Conservation (phyloP, 2,329 filamentous ascomycete species). For the Phaeosphaeriaceae sp. region DNA sequence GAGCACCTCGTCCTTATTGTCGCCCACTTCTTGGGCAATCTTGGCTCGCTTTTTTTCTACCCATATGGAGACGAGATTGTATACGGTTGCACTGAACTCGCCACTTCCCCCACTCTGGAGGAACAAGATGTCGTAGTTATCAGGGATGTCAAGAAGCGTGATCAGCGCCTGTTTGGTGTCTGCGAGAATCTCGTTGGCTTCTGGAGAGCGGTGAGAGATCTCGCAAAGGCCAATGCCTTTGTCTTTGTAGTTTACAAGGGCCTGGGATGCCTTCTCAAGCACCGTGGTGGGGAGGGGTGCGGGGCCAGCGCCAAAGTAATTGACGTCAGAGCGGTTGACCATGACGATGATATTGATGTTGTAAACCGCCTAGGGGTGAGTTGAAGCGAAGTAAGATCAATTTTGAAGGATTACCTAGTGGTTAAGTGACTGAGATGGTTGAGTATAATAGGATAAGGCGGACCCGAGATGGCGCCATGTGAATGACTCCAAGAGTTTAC, state of each 20-base stretch:
- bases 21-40: conserved; percentile 63
- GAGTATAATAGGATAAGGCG: conserved; percentile 12
- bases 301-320: conserved; percentile 90
- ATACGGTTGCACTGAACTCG: conserved; percentile 81
- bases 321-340: conserved; percentile 75
- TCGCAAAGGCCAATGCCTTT: conserved; percentile 87
- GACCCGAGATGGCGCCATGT: conserved; percentile 28
- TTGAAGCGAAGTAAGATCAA: background rate
- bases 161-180: conserved; percentile 77
- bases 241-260: conserved; percentile 80
- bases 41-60: conserved; percentile 70
- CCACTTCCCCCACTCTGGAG: conserved; percentile 87
- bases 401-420: background rate
- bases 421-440: background rate
- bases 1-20: conserved; percentile 63
- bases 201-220: conserved; percentile 83
- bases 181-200: conserved; percentile 79
- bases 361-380: conserved; percentile 1
- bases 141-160: conserved; percentile 78
- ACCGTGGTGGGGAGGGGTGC: conserved; percentile 84
- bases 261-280: conserved; percentile 75
- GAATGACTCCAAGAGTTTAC: conserved; percentile 32
- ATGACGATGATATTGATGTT: conserved; percentile 52
- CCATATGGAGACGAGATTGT: conserved; percentile 86
- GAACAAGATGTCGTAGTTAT: conserved; percentile 86